phyloP scores from a whole-genome alignment of 1,139 yeast genomes.

The Groenewaldozyma sp. region DNA sequence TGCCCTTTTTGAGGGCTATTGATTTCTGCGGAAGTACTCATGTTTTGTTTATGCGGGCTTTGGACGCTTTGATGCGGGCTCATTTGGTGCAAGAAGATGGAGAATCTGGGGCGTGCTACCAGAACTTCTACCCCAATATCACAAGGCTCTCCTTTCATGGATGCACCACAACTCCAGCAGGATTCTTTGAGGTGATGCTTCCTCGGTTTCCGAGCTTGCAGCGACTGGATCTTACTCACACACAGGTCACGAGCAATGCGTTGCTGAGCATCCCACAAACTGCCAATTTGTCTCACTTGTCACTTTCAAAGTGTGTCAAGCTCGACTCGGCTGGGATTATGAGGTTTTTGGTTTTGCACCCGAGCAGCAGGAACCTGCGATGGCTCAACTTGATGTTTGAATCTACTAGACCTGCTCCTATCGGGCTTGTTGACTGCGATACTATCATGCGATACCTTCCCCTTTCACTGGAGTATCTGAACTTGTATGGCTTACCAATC shows the following conservation, averaged over 20 bases:
- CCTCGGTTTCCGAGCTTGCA: conserved; percentile 50
- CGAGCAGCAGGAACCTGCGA: conserved; percentile 48
- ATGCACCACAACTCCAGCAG: conserved; percentile 65
- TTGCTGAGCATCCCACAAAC: conserved; percentile 43
- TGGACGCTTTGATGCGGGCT: conserved; percentile 28
- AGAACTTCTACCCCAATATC: conserved; percentile 25
- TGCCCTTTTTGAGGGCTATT: conserved; percentile 54
- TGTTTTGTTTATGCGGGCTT: conserved; percentile 63
- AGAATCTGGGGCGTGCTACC: conserved; percentile 8
- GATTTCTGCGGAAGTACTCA: conserved; percentile 65
- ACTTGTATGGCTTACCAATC: conserved; percentile 72
- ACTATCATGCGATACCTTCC: conserved; percentile 36
- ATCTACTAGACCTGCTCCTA: conserved; percentile 54
- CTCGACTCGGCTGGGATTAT: conserved; percentile 67
- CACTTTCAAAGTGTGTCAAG: conserved; percentile 69
- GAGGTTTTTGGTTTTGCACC: conserved; percentile 63
- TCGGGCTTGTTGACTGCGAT: conserved; percentile 36
- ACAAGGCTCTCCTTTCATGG: conserved; percentile 74
- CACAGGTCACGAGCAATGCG: conserved; percentile 56
- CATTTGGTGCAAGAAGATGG: neutral
- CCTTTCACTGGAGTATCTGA: conserved; percentile 44
- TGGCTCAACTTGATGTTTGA: conserved; percentile 79
- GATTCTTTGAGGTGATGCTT: conserved; percentile 47
- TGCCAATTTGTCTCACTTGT: conserved; percentile 62
- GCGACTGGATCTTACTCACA: conserved; percentile 73